These are phyloP conservation scores for Capniomyces stellatus DNA, from an alignment of 371 early-diverging fungal species.

Conservation along the genomic window DNA sequence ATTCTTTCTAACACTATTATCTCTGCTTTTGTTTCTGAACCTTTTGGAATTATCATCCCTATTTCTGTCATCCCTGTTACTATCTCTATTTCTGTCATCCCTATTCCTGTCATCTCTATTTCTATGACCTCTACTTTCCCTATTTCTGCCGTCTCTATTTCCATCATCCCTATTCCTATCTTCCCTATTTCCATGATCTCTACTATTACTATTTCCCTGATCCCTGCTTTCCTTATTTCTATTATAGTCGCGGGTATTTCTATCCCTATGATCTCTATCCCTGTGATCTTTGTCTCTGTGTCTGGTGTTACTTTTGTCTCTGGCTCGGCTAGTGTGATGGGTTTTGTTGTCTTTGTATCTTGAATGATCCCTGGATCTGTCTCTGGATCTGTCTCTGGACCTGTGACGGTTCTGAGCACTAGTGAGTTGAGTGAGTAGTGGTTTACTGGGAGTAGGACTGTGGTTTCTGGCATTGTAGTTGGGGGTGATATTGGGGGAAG, in stretches of 20 bases:
- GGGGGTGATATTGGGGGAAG: not conserved
- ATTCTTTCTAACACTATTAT: constrained; percentile 1
- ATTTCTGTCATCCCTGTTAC: not conserved
- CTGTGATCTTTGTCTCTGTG: too few species aligned
- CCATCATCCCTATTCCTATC: not conserved
- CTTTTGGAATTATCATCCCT: not conserved
- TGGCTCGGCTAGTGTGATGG: too few species aligned
- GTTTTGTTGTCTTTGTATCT: too few species aligned
- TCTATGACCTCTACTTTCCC: not conserved
- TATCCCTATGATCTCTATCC: constrained; percentile 5
- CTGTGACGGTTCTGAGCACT: too few species aligned
- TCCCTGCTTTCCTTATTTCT: not conserved
- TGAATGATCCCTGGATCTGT: too few species aligned
- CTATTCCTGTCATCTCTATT: not conserved
- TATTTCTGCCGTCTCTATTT: not conserved
- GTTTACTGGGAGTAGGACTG: too few species aligned
- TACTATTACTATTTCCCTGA: not conserved
- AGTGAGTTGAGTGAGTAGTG: too few species aligned
- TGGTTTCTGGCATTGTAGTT: constrained; percentile 1
- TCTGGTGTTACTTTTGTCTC: too few species aligned
- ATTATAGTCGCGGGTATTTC: not conserved
- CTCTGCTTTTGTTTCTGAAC: not conserved
- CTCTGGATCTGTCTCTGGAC: too few species aligned
- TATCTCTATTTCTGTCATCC: not conserved
- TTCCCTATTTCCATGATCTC: not conserved